These are phyloP conservation scores for Cyamopsis tetragonoloba DNA, from an alignment of 306 rosid species.

Conservation along the genomic window DNA sequence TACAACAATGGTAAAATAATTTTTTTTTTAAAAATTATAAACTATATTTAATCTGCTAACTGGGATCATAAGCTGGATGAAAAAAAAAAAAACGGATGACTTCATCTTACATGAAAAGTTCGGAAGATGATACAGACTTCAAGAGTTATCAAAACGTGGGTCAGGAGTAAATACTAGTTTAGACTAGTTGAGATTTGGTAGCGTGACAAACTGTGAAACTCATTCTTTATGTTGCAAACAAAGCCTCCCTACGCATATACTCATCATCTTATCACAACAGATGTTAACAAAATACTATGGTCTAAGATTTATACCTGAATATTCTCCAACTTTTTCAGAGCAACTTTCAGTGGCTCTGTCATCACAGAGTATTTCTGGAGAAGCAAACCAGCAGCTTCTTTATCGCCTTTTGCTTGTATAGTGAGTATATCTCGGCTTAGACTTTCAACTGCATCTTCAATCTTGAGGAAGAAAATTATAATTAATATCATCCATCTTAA, in stretches of 20 bases:
- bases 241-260: neutral
- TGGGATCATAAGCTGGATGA: neutral
- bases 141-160: neutral
- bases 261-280: neutral
- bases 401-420: slow-evolving; percentile 90
- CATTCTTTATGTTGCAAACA: neutral
- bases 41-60: neutral
- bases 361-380: slow-evolving; percentile 56
- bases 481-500: slow-evolving; percentile 14
- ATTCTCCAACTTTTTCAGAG: slow-evolving; percentile 63
- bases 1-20: neutral
- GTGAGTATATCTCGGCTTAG: slow-evolving; percentile 86
- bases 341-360: slow-evolving; percentile 59
- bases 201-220: neutral
- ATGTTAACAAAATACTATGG: neutral
- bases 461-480: slow-evolving; percentile 33
- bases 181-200: neutral
- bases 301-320: slow-evolving; percentile 55
- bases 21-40: no score
- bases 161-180: neutral
- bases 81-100: no score
- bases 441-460: slow-evolving; percentile 82
- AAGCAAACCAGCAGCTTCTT: slow-evolving; percentile 70
- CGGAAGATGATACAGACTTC: neutral
- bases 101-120: neutral